Conservation (phyloP, 495 filamentous ascomycete species). For the Pseudevernia furfuracea region DNA sequence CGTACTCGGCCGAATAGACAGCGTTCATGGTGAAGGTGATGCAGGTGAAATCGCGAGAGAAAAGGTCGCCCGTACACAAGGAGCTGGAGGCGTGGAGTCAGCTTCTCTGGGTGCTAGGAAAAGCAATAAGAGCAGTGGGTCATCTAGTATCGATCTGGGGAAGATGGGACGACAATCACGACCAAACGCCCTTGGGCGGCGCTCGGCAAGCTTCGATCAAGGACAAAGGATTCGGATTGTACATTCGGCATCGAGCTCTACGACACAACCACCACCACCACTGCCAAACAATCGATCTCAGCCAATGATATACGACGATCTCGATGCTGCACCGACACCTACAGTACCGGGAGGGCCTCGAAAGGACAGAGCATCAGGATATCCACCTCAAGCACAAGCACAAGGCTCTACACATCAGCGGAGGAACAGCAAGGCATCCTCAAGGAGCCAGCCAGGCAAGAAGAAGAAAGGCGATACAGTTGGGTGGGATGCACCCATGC, state of each 20-base stretch:
- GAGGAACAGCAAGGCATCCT: conserved; percentile 56
- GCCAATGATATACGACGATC: conserved; percentile 43
- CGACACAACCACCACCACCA: conserved; percentile 10
- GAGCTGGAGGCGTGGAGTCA: conserved; percentile 26
- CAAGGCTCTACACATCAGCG: conserved; percentile 36
- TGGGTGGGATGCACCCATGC: conserved; percentile 11
- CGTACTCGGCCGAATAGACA: conserved; percentile 56
- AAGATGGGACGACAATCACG: conserved; percentile 40
- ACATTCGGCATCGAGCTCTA: conserved; percentile 18
- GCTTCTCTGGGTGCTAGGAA: conserved; percentile 39
- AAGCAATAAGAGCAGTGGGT: conserved; percentile 66
- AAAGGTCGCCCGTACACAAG: conserved; percentile 29
- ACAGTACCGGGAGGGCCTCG: conserved; percentile 77
- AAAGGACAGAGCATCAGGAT: conserved; percentile 20
- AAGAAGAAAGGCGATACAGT: conserved; percentile 6
- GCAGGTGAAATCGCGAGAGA: conserved; percentile 32
- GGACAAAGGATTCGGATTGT: conserved; percentile 35
- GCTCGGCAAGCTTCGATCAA: conserved; percentile 75
- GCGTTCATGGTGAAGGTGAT: conserved; percentile 42
- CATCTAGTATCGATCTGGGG: conserved; percentile 60
- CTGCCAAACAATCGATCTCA: conserved; percentile 25
- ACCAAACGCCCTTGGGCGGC: conserved; percentile 48
- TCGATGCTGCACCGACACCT: conserved; percentile 84
- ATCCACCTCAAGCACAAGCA: conserved; percentile 26
- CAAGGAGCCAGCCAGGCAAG: conserved; percentile 38